Conservation (phyloP, 2,329 filamentous ascomycete species). For the Penicillium sp. region DNA sequence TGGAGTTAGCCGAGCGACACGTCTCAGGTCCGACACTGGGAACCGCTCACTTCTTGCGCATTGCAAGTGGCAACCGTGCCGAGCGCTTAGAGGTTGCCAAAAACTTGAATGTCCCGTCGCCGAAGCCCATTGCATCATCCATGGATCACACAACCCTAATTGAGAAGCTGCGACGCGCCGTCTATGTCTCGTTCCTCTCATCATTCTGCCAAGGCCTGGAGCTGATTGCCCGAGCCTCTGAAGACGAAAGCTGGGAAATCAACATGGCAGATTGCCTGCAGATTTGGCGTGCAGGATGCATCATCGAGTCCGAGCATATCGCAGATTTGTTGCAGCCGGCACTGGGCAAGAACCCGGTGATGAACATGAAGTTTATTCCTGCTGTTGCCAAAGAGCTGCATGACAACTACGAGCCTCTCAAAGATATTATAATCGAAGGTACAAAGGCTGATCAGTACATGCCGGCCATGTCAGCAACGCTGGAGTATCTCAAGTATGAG, state of each 20-base stretch:
- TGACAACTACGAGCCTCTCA: slow-evolving; percentile 49
- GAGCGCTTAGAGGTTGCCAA: slow-evolving; percentile 52
- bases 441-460: slow-evolving; percentile 56
- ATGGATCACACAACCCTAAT: slow-evolving; percentile 46
- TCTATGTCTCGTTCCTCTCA: slow-evolving; percentile 57
- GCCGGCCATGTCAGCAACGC: slow-evolving; percentile 55
- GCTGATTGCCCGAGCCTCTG: slow-evolving; percentile 56
- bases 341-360: slow-evolving; percentile 26
- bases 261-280: slow-evolving; percentile 40
- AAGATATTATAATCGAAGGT: slow-evolving; percentile 52
- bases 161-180: slow-evolving; percentile 55
- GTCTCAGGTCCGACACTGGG: slow-evolving; percentile 61
- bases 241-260: slow-evolving; percentile 54
- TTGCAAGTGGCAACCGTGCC: slow-evolving; percentile 58
- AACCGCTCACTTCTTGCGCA: slow-evolving; percentile 57
- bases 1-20: slow-evolving; percentile 57
- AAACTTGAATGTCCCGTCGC: slow-evolving; percentile 43
- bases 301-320: slow-evolving; percentile 64
- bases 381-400: slow-evolving; percentile 52
- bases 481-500: slow-evolving; percentile 64
- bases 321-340: slow-evolving; percentile 51
- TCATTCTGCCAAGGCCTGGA: slow-evolving; percentile 64
- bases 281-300: slow-evolving; percentile 66
- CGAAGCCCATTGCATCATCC: slow-evolving; percentile 28
- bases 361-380: slow-evolving; percentile 40